Percentiles rank a stretch among this genome's conserved stretches.
These are phyloP conservation scores for Datura wrightii DNA, from an alignment of 257 asterid genomes.

Conservation along the genomic window DNA sequence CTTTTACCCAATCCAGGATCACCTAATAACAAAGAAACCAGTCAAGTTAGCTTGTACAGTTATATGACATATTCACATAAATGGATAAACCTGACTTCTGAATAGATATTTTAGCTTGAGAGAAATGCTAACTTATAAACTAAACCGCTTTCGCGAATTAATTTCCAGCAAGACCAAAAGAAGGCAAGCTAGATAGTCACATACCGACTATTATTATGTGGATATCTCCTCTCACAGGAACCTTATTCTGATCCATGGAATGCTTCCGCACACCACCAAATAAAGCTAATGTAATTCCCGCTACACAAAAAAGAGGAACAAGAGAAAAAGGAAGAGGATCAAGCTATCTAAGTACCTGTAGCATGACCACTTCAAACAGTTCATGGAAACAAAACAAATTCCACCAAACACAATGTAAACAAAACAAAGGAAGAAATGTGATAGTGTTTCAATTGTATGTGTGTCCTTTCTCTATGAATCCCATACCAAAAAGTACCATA, in stretches of 20 bases:
- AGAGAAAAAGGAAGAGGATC: conserved; percentile 17
- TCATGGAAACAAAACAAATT: not conserved
- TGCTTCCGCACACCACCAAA: conserved; percentile 96
- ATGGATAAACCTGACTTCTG: not conserved
- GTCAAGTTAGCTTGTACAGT: not conserved
- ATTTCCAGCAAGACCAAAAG: conserved; percentile 21
- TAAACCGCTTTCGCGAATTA: not conserved
- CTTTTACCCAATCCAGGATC: conserved; percentile 99
- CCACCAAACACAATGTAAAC: conserved; percentile 9
- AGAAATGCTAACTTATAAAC: conserved; percentile 5
- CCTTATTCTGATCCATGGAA: conserved; percentile 96
- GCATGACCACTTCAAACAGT: not conserved
- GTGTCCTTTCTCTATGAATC: not conserved
- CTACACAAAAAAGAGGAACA: conserved; percentile 44
- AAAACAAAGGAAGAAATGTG: conserved; percentile 16
- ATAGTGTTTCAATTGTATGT: conserved; percentile 16
- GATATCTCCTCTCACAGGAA: conserved; percentile 98
- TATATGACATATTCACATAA: not conserved
- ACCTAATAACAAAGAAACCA: conserved; percentile 48
- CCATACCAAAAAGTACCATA: not conserved
- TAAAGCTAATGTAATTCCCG: conserved; percentile 81
- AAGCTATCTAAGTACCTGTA: not conserved
- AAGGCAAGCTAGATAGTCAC: conserved; percentile 31
- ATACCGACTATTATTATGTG: conserved; percentile 90
- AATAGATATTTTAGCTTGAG: not conserved